A percentile compares a stretch with the other conserved stretches of the same genome.
Conservation (phyloP, 176 grass and related monocot genomes). For the Oryza meyeriana region DNA sequence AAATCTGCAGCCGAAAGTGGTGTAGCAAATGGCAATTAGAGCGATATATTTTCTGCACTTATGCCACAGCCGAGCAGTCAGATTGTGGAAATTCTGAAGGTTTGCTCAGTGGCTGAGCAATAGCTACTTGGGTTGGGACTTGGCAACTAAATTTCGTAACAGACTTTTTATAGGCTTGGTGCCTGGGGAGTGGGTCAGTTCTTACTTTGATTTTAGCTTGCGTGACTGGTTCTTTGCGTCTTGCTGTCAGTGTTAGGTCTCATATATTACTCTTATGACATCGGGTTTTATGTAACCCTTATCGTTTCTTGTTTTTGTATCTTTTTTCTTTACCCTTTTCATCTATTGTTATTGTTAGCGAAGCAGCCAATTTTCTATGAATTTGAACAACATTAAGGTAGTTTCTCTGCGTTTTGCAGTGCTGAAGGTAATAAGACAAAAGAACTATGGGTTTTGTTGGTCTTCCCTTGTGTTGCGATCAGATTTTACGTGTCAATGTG, state of each 20-base stretch:
- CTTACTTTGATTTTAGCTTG: conserved; percentile 19
- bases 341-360: conserved; percentile 27
- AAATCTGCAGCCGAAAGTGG: conserved; percentile 44
- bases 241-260: conserved; percentile 14
- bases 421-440: conserved; percentile 43
- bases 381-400: conserved; percentile 27
- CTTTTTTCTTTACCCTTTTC: neutral
- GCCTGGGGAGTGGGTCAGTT: neutral
- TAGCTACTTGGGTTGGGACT: neutral
- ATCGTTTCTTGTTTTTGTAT: neutral
- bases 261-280: conserved; percentile 21
- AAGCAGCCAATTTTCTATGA: conserved; percentile 29
- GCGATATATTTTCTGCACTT: conserved; percentile 6
- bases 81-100: conserved; percentile 9
- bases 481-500: neutral
- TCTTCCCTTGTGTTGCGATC: neutral
- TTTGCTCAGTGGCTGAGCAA: neutral
- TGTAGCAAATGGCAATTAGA: conserved; percentile 42
- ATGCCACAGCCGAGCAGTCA: conserved; percentile 3
- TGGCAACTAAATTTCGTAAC: conserved; percentile 10
- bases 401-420: neutral
- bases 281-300: conserved; percentile 30
- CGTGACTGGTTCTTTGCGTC: conserved; percentile 24
- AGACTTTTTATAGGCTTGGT: neutral
- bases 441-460: conserved; percentile 10